Conservation (phyloP, 129 eudicot species). For the Artemisia argyi region DNA sequence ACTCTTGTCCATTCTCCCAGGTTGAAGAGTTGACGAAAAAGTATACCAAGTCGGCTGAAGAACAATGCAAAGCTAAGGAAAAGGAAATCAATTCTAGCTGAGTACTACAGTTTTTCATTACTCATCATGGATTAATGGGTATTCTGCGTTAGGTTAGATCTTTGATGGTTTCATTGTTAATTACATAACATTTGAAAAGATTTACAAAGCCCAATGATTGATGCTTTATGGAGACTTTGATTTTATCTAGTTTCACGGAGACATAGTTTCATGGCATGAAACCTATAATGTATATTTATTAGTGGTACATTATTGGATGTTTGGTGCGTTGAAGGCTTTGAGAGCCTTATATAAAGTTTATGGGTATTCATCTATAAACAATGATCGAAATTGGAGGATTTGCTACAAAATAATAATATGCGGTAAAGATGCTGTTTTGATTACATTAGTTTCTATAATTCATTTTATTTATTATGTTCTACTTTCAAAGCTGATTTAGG, state of each 20-base stretch:
- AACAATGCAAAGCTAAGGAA: slow-evolving; percentile 94
- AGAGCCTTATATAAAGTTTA: neutral
- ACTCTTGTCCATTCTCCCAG: slow-evolving; percentile 38
- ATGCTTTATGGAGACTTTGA: neutral
- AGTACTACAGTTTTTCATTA: slow-evolving; percentile 9
- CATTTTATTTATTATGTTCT: neutral
- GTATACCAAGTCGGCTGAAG: slow-evolving; percentile 87
- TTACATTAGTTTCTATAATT: neutral
- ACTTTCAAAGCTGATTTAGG: too few relatives aligned
- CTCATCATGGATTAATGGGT: neutral
- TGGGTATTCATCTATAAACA: neutral
- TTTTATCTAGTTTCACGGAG: neutral
- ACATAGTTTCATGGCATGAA: neutral
- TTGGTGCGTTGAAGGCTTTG: slow-evolving; percentile 3
- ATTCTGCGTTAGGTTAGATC: slow-evolving; percentile 7
- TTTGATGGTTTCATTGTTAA: neutral
- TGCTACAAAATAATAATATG: neutral
- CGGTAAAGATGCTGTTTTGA: neutral
- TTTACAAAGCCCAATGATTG: neutral
- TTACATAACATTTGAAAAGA: slow-evolving; percentile 1
- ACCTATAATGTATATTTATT: neutral
- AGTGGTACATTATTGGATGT: neutral
- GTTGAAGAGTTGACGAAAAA: slow-evolving; percentile 90
- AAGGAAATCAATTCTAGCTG: slow-evolving; percentile 73
- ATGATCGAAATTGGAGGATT: neutral